phyloP scores from a whole-genome alignment of 495 filamentous ascomycete genomes.

The Chaetomium tenue region DNA sequence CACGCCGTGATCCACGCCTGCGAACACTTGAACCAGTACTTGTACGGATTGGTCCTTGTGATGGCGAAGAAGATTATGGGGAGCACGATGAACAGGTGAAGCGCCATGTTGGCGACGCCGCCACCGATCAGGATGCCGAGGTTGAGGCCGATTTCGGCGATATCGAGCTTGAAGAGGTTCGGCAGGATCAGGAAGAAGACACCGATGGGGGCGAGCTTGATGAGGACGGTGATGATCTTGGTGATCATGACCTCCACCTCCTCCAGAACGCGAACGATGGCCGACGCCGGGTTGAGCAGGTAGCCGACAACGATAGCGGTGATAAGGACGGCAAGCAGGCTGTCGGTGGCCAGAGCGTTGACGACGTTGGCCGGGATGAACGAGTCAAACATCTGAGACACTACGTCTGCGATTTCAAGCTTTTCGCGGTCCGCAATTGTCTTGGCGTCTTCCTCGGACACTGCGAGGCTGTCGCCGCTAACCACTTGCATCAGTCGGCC shows the following conservation, averaged over 20 bases:
- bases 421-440: conserved; percentile 21
- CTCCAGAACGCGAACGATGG: conserved; percentile 23
- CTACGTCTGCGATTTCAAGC: conserved; percentile 29
- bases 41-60: conserved; percentile 29
- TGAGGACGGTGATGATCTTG: conserved; percentile 35
- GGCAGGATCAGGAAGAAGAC: conserved; percentile 40
- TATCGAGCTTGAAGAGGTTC: conserved; percentile 36
- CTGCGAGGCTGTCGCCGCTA: background rate
- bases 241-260: conserved; percentile 36
- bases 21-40: conserved; percentile 32
- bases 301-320: conserved; percentile 30
- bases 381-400: conserved; percentile 36
- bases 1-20: conserved; percentile 36
- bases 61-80: conserved; percentile 32
- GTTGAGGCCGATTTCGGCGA: conserved; percentile 33
- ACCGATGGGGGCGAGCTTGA: conserved; percentile 38
- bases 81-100: conserved; percentile 35
- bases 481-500: conserved; percentile 25
- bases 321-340: conserved; percentile 32
- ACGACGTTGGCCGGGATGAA: conserved; percentile 36
- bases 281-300: conserved; percentile 24
- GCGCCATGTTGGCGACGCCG: conserved; percentile 28
- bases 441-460: conserved; percentile 19
- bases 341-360: conserved; percentile 33
- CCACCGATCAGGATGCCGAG: conserved; percentile 36